phyloP scores from a whole-genome alignment of 2,329 filamentous ascomycete genomes.

The Neoarthrinium moseri region DNA sequence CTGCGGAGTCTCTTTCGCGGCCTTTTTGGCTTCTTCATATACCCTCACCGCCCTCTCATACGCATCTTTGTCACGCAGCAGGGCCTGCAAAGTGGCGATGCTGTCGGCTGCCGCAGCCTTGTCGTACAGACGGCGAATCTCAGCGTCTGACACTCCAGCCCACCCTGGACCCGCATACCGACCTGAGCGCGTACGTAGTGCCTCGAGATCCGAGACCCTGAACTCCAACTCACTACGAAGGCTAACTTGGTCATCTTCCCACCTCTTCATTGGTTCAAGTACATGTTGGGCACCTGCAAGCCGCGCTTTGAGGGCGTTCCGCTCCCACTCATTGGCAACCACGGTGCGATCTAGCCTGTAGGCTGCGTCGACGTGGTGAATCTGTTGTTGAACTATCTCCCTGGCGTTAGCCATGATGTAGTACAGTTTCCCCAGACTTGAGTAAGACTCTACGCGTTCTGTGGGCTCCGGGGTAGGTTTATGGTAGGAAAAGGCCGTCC shows the following conservation, averaged over 20 bases:
- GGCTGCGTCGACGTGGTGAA: constrained; percentile 11
- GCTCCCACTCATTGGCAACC: constrained; percentile 8
- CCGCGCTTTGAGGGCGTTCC: neutral
- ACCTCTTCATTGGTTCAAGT: constrained; percentile 6
- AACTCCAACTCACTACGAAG: constrained; percentile 11
- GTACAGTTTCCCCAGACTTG: constrained; percentile 1
- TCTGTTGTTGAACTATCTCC: constrained; percentile 11
- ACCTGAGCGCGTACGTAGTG: constrained; percentile 10
- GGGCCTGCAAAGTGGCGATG: constrained; percentile 5
- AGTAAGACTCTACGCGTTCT: constrained; percentile 6
- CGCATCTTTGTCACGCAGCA: constrained; percentile 4
- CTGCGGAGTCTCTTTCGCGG: constrained; percentile 4
- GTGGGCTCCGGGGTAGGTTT: neutral
- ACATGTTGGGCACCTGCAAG: constrained; percentile 4
- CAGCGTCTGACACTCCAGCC: constrained; percentile 12
- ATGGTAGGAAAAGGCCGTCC: constrained; percentile 3
- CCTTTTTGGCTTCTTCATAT: constrained; percentile 11
- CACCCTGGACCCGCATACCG: constrained; percentile 12
- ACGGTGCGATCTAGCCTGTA: constrained; percentile 10
- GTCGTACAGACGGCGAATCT: constrained; percentile 6
- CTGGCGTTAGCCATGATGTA: constrained; percentile 5
- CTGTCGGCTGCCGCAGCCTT: neutral
- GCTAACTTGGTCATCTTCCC: constrained; percentile 6
- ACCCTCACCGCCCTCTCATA: constrained; percentile 5
- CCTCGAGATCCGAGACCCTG: constrained; percentile 10